phyloP scores from a whole-genome alignment of 371 early-diverging fungal species.

The Umbelopsis sp. region DNA sequence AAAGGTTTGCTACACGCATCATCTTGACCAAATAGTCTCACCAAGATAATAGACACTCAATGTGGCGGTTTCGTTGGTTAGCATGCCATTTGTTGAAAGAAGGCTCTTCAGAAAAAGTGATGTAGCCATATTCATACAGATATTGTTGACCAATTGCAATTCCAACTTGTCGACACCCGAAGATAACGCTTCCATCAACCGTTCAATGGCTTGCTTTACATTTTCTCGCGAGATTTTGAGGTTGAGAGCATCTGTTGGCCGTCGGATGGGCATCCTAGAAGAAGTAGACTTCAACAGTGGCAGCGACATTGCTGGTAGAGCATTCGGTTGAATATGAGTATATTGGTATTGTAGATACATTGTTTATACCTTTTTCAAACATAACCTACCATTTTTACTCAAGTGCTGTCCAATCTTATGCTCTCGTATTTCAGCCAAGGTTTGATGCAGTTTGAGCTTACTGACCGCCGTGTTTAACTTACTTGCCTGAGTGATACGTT shows the following conservation, averaged over 20 bases:
- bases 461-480: not conserved
- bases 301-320: not conserved
- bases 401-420: constrained; percentile 3
- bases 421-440: not conserved
- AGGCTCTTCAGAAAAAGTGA: constrained; percentile 33
- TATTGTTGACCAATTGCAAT: constrained; percentile 23
- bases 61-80: constrained; percentile 26
- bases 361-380: not conserved
- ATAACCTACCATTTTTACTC: constrained; percentile 2
- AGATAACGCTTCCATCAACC: constrained; percentile 28
- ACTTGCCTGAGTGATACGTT: not conserved
- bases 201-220: constrained; percentile 25
- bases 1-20: not conserved
- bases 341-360: not conserved
- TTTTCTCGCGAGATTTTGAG: constrained; percentile 26
- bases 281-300: not conserved
- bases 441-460: constrained; percentile 6
- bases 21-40: constrained; percentile 10
- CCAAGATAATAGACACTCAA: constrained; percentile 40
- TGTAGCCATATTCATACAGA: constrained; percentile 27
- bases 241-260: not conserved
- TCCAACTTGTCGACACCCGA: constrained; percentile 25
- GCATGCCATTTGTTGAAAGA: constrained; percentile 18
- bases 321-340: no score
- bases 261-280: constrained; percentile 12